These are phyloP conservation scores for Collariella sp. DNA, from an alignment of 495 filamentous ascomycete genomes.

Conservation along the genomic window DNA sequence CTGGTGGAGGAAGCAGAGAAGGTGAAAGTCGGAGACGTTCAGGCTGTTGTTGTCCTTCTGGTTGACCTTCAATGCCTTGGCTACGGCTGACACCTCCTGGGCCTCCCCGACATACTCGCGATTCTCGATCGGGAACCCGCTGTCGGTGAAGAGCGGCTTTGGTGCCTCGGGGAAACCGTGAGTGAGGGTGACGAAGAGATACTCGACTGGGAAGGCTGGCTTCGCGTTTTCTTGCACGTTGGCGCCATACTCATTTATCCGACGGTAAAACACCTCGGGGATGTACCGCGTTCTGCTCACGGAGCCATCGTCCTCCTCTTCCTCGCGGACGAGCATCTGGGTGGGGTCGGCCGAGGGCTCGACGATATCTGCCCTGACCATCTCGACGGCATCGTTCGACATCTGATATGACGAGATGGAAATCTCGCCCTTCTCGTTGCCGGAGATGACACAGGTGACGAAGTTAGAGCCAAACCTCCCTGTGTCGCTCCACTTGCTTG, in stretches of 20 bases:
- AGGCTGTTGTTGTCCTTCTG: conserved; percentile 52
- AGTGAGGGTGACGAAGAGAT: conserved; percentile 88
- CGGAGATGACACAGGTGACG: conserved; percentile 89
- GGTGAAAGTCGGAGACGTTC: conserved; percentile 83
- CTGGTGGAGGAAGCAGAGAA: conserved; percentile 76
- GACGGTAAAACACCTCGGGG: conserved; percentile 92
- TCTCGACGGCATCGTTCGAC: conserved; percentile 89
- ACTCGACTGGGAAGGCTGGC: conserved; percentile 91
- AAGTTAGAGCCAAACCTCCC: conserved; percentile 94
- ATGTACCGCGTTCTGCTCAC: conserved; percentile 78
- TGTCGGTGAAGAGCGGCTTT: conserved; percentile 59
- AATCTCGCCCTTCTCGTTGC: conserved; percentile 84
- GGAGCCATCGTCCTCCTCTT: conserved; percentile 71
- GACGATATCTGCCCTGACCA: conserved; percentile 90
- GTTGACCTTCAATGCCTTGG: conserved; percentile 35
- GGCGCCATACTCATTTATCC: conserved; percentile 91
- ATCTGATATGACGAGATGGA: conserved; percentile 87
- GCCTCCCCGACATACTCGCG: conserved; percentile 73
- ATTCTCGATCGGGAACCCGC: conserved; percentile 81
- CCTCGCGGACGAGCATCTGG: conserved; percentile 89
- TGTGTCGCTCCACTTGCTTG: conserved; percentile 94
- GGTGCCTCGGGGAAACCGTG: conserved; percentile 86
- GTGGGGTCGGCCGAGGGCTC: conserved; percentile 89
- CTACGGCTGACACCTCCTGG: conserved; percentile 51
- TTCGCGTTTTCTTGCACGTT: conserved; percentile 97